Conservation (phyloP, 331 rosid genomes). For the Phaseolus coccineus region DNA sequence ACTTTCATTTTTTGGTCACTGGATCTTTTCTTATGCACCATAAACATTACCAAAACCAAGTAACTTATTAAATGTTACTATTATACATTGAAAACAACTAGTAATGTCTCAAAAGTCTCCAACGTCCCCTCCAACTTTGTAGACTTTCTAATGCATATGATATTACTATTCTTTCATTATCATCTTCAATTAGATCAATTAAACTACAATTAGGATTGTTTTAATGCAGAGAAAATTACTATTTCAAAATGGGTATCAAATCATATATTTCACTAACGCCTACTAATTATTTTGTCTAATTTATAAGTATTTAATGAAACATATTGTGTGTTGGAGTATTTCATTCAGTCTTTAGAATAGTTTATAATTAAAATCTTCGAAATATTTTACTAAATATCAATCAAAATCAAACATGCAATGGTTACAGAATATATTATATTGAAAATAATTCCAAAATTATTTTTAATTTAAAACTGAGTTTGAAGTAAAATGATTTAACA, state of each 20-base stretch:
- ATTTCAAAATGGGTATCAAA: not conserved
- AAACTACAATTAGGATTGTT: not conserved
- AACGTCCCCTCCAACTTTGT: constrained; percentile 22
- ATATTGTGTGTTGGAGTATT: no score
- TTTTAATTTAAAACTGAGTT: not conserved
- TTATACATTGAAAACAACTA: not conserved
- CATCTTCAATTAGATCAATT: not conserved
- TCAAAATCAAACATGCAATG: no score
- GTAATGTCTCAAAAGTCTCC: constrained; percentile 23
- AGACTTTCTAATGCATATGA: not conserved
- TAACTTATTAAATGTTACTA: not conserved
- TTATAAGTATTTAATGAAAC: no score
- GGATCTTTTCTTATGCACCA: not conserved
- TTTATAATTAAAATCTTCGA: no score
- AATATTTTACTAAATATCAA: no score
- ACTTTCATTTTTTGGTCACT: not conserved
- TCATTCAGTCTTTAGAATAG: no score
- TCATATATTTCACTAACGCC: no score
- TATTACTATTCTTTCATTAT: not conserved
- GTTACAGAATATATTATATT: no score
- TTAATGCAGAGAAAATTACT: not conserved
- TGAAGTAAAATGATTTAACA: not conserved
- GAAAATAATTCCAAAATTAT: no score
- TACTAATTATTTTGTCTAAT: no score
- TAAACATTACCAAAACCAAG: constrained; percentile 10